Evolutionary conservation across 2,329 filamentous ascomycete genomes (phyloP), one percentile per base, ranked within the genome.

Genomic region (Golovinomyces cichoracearum): DNA sequence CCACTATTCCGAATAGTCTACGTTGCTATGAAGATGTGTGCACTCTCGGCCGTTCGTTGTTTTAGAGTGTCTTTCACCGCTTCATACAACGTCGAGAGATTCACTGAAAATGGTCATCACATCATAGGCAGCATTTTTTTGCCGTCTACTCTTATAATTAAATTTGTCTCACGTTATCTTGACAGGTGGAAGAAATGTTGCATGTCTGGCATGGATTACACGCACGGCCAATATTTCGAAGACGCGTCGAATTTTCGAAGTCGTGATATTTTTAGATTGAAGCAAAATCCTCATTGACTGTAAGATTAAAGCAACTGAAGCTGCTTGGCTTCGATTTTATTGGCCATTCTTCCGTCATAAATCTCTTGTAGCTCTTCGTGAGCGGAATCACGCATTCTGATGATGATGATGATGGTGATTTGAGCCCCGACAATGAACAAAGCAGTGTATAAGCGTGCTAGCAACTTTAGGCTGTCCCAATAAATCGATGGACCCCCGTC

Each of bases 161-260:
- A 10, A 17, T 41, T 19, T 1, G 13, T 41, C 9, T 13, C 19
- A 10, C 17, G 17, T 21, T 13, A 17, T 1, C 22, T 5, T 23
- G 38, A 21, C 19, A 41, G 19, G 3, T 23, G 19, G n/a, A 21
- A n/a, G 6, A 12, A 23, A 23, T 7, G 19, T 21, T 41, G 9
- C 10, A 41, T 13, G 22, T 19, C 15, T 33, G 10, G n/a, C 41
- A 45, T 27, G 41, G 29, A 35, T 33, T 19, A 47, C 2, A 2
- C 17, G 29, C 17, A 47, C 45, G 19, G 45, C 21, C 13, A n/a
- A 33, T 23, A 47, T 47, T 35, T 47, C 45, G 45, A 47, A 23
- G 29, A 10, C 19, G 45, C 25, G 27, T 23, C 27, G 26, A 47
- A 47, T 15, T 15, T 47, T 47, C 19, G 17, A 25, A 23, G 25